Base-by-base conservation (phyloP, 2,329 filamentous ascomycete genomes). In the Colletotrichum horii region DNA sequence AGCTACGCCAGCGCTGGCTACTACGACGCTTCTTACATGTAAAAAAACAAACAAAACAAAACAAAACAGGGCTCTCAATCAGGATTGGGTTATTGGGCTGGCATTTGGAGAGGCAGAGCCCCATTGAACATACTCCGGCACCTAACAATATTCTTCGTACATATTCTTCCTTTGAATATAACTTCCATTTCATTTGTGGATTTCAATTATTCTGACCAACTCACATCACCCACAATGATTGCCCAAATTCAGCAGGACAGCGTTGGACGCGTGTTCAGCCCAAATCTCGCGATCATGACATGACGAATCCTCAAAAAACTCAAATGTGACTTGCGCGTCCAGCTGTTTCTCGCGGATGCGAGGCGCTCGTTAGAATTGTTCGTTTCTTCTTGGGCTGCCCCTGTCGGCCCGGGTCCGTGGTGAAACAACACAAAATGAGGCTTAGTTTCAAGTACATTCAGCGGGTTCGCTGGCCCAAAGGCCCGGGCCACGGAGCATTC, bases 21-120 rank as follows among this genome's bases (percentile, higher is more conserved):
- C 65, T 83, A 80, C 48, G 82, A 83, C 30, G 72, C 78, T 12
- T 65, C 71, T 6, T 83, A 83, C 67, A 75, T 83, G 74, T 82
- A 62, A 76, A 76, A 14, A 11, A 22, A 11, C n/a, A n/a, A 22
- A 52, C 6, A 52, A 52, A 48, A 32, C 9, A 52, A 4, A 7
- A 36, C 3, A 32, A 9, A n/a, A n/a, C n/a, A n/a, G 58, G 19
- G 16, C 58, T 6, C 26, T 43, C 48, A 34, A 24, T 15, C 65
- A n/a, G 28, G 11, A 48, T 66, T 48, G 14, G 38, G 28, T 26
- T 28, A 22, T 19, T 4, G 19, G 56, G 26, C 26, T 48, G 14
- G 43, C 36, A 22, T 26, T 36, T 28, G 66, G 66, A 68, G 22
- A n/a, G 52, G 32, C 24, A 67, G 30, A 52, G 43, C n/a, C 48